Evolutionary conservation across 345 rosid species (phyloP).

Genomic region (Dimocarpus longan): DNA sequence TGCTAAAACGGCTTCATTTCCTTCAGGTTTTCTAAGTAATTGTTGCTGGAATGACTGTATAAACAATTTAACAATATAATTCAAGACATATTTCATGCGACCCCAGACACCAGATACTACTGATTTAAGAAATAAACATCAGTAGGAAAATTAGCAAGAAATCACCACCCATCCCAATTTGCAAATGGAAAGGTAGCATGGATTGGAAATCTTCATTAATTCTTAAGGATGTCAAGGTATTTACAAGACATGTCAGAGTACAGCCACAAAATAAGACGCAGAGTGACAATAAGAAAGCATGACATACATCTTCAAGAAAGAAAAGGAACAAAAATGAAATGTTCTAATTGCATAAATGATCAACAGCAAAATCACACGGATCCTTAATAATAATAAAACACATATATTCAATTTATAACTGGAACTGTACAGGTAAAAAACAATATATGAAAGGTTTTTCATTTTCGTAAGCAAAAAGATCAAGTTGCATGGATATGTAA

Average conservation of each 20-base stretch:
- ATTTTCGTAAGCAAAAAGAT: neutral
- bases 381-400: neutral
- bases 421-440: constrained; percentile 4
- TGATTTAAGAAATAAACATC: neutral
- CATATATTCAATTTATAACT: neutral
- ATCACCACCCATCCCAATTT: neutral
- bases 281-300: neutral
- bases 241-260: neutral
- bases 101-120: neutral
- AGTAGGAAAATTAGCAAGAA: neutral
- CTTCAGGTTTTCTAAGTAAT: constrained; percentile 68
- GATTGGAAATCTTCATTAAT: neutral
- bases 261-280: constrained; percentile 4
- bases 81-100: neutral
- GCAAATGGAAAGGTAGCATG: neutral
- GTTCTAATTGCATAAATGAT: neutral
- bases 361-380: neutral
- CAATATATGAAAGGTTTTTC: neutral
- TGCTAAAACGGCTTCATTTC: constrained; percentile 69
- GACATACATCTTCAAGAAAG: neutral
- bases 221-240: neutral
- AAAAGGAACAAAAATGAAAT: constrained; percentile 4
- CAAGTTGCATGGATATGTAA: neutral
- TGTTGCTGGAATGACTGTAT: constrained; percentile 68
- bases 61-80: constrained; percentile 18